A percentile compares a stretch with the other conserved stretches of the same genome.
These are phyloP conservation scores for Hypoxylon sp. DNA, from an alignment of 2,329 filamentous ascomycete species.

Conservation along the genomic window DNA sequence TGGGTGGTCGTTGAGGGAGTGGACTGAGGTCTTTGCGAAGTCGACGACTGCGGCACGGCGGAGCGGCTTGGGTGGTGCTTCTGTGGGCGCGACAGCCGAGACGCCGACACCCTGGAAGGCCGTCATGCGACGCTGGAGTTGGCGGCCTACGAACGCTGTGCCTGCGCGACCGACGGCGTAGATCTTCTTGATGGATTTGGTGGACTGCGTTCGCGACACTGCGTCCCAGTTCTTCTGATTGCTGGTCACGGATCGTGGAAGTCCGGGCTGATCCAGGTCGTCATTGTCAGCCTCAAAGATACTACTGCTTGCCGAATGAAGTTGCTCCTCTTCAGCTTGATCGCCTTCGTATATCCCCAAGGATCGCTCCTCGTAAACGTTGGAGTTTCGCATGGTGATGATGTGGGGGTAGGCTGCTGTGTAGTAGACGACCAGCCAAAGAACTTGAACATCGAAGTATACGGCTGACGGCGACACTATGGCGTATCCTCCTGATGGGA, in stretches of 20 bases:
- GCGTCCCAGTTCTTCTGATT: conserved; percentile 41
- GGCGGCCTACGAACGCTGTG: conserved; percentile 54
- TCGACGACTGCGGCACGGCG: conserved; percentile 43
- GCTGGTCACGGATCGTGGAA: conserved; percentile 27
- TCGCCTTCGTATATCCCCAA: conserved; percentile 69
- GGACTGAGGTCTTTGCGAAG: conserved; percentile 43
- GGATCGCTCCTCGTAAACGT: conserved; percentile 79
- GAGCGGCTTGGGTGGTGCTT: conserved; percentile 31
- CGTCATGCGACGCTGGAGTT: conserved; percentile 58
- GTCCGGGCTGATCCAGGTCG: conserved; percentile 49
- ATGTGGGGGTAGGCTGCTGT: conserved; percentile 74
- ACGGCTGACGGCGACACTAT: conserved; percentile 64
- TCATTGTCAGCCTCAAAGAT: conserved; percentile 54
- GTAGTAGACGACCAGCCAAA: conserved; percentile 77
- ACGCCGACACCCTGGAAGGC: conserved; percentile 63
- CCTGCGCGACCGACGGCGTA: conserved; percentile 42
- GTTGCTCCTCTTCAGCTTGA: conserved; percentile 45
- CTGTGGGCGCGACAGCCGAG: conserved; percentile 33
- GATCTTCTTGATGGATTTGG: conserved; percentile 45
- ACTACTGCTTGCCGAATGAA: conserved; percentile 46
- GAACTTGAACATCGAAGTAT: conserved; percentile 70
- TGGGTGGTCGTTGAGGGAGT: conserved; percentile 40
- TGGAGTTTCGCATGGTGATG: conserved; percentile 76
- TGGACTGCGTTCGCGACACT: conserved; percentile 38
- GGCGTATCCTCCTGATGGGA: conserved; percentile 69